phyloP scores from a whole-genome alignment of 371 early-diverging fungal genomes.

The Lichtheimia ornata region DNA sequence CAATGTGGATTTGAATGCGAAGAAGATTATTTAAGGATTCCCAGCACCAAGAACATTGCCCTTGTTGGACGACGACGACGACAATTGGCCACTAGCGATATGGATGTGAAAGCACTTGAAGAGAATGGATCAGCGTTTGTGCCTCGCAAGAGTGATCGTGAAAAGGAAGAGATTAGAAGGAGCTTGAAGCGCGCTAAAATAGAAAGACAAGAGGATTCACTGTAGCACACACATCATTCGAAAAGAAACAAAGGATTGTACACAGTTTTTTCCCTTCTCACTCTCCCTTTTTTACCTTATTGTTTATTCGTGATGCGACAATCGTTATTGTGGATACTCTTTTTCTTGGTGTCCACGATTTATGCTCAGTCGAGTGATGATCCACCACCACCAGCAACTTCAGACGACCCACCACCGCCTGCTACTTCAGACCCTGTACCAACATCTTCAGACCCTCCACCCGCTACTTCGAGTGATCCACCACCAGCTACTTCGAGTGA shows the following conservation, averaged over 20 bases:
- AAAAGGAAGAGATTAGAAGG: conserved; percentile 50
- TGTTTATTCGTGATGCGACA: conserved; percentile 2
- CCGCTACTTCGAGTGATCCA: conserved; percentile 8
- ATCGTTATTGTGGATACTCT: neutral
- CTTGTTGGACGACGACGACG: conserved; percentile 61
- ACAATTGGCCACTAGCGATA: conserved; percentile 8
- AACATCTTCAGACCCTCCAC: neutral
- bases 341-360: neutral
- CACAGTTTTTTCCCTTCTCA: conserved; percentile 3
- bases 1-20: conserved; percentile 67
- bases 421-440: conserved; percentile 13
- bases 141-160: conserved; percentile 61
- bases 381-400: neutral
- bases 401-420: conserved; percentile 1
- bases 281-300: conserved; percentile 11
- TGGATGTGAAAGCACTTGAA: conserved; percentile 23
- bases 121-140: conserved; percentile 45
- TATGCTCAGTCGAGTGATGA: conserved; percentile 3
- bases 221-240: conserved; percentile 9
- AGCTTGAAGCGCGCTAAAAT: conserved; percentile 40
- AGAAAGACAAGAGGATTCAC: conserved; percentile 19
- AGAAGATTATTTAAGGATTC: conserved; percentile 79
- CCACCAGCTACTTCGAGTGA: neutral
- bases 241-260: conserved; percentile 8
- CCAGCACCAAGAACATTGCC: conserved; percentile 88